These are phyloP conservation scores for Asclepias syriaca DNA, from an alignment of 257 asterid species.

Conservation along the genomic window DNA sequence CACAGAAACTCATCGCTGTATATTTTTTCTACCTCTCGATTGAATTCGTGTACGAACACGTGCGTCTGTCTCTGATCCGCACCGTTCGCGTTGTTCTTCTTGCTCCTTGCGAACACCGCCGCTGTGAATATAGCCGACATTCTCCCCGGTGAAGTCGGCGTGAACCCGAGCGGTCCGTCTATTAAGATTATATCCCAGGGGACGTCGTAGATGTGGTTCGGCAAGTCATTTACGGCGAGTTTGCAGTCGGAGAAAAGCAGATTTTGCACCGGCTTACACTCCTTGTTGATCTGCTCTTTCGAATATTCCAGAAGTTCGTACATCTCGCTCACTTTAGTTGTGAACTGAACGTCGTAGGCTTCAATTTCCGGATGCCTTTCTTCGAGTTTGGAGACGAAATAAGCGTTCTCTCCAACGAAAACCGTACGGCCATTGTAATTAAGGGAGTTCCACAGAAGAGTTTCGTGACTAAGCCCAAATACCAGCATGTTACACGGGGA, in stretches of 20 bases:
- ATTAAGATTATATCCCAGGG: constrained; percentile 72
- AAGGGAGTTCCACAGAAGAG: constrained; percentile 68
- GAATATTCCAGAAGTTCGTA: constrained; percentile 47
- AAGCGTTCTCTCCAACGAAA: constrained; percentile 60
- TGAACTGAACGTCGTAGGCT: constrained; percentile 69
- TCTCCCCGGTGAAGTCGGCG: constrained; percentile 58
- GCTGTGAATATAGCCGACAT: constrained; percentile 72
- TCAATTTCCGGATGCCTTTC: constrained; percentile 54
- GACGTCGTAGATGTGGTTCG: constrained; percentile 82
- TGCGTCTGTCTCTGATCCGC: constrained; percentile 45
- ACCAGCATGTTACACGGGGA: constrained; percentile 70
- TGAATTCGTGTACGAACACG: constrained; percentile 64
- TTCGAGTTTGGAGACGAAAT: constrained; percentile 43
- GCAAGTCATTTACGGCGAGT: constrained; percentile 69
- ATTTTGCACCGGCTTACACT: constrained; percentile 55
- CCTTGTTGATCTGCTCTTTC: constrained; percentile 23
- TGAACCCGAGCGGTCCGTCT: constrained; percentile 74
- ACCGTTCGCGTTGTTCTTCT: constrained; percentile 27
- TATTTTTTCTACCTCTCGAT: constrained; percentile 56
- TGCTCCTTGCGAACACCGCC: constrained; percentile 75
- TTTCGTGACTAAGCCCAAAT: constrained; percentile 73
- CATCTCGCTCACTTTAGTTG: constrained; percentile 63
- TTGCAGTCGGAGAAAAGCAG: constrained; percentile 81
- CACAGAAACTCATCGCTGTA: constrained; percentile 68
- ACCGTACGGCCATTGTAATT: constrained; percentile 77